Evolutionary conservation across 2,329 filamentous ascomycete species (phyloP).

Genomic region (Rhynchosporium graminicola): DNA sequence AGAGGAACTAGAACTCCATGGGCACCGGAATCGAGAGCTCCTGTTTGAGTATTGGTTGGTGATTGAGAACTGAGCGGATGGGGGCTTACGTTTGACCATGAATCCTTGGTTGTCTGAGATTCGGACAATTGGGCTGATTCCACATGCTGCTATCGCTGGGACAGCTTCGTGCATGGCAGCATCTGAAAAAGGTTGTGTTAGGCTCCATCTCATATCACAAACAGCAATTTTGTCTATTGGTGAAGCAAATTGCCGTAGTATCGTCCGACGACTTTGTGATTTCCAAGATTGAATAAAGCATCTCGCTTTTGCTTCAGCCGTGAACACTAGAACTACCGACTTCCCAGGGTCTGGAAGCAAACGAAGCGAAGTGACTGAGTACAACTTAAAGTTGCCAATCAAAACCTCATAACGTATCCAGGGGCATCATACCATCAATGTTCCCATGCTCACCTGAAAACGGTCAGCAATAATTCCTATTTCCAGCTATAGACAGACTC

Average conservation of each 20-base stretch:
- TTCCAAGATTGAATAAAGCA: no score
- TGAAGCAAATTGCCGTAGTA: no score
- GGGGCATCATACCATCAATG: slow-evolving; percentile 48
- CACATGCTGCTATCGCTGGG: slow-evolving; percentile 55
- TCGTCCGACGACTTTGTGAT: no score
- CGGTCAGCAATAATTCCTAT: not conserved
- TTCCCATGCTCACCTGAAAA: slow-evolving; percentile 48
- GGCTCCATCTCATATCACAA: not conserved
- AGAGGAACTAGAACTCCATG: slow-evolving; percentile 59
- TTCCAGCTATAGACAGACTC: slow-evolving; percentile 37
- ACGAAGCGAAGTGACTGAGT: no score
- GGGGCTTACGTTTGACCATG: slow-evolving; percentile 56
- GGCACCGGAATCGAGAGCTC: slow-evolving; percentile 59
- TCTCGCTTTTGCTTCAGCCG: no score
- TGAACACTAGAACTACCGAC: no score
- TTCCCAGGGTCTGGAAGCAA: no score
- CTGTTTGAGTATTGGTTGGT: slow-evolving; percentile 38
- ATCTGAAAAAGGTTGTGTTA: slow-evolving; percentile 41
- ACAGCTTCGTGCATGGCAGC: slow-evolving; percentile 60
- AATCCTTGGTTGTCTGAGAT: slow-evolving; percentile 58
- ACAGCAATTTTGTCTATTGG: no score
- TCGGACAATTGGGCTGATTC: slow-evolving; percentile 57
- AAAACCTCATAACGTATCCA: not conserved
- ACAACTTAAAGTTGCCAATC: no score
- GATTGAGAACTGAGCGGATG: slow-evolving; percentile 24